phyloP scores from a whole-genome alignment of 78 protist species.

The Dictyostelium capitatum region DNA sequence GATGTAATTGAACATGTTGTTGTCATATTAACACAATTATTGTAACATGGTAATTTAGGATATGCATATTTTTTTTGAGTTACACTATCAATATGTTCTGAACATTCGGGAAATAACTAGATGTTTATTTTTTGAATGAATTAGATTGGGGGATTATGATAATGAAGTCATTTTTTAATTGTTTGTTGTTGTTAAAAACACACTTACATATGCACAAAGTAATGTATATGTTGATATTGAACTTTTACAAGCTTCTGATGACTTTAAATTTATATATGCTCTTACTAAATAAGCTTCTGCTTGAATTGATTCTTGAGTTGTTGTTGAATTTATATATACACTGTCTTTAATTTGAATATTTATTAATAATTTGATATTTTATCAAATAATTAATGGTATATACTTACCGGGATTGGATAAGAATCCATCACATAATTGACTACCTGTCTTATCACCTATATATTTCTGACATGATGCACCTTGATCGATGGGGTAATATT shows the following conservation, averaged over 20 bases:
- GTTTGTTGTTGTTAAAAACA: too few species aligned
- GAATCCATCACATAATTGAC: not conserved
- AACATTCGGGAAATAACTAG: not conserved
- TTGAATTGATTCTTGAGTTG: conserved; percentile 1
- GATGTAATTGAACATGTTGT: not conserved
- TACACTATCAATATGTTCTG: not conserved
- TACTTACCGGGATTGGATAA: not conserved
- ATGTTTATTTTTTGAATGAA: too few species aligned
- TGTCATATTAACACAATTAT: not conserved
- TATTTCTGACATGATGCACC: not conserved
- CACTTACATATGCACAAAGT: conserved; percentile 1
- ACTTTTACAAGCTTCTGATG: not conserved
- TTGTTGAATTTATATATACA: not conserved
- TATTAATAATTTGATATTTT: not conserved
- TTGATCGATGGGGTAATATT: not conserved
- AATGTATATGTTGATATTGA: not conserved
- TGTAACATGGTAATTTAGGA: not conserved
- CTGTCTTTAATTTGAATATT: conserved; percentile 2
- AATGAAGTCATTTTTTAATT: too few species aligned
- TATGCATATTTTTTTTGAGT: not conserved
- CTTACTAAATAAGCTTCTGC: not conserved
- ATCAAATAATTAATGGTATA: not conserved
- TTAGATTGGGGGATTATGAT: too few species aligned
- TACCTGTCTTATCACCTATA: not conserved
- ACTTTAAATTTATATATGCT: not conserved